Conservation (phyloP, 352 stramenopile genomes). For the Globisporangium viniferum region DNA sequence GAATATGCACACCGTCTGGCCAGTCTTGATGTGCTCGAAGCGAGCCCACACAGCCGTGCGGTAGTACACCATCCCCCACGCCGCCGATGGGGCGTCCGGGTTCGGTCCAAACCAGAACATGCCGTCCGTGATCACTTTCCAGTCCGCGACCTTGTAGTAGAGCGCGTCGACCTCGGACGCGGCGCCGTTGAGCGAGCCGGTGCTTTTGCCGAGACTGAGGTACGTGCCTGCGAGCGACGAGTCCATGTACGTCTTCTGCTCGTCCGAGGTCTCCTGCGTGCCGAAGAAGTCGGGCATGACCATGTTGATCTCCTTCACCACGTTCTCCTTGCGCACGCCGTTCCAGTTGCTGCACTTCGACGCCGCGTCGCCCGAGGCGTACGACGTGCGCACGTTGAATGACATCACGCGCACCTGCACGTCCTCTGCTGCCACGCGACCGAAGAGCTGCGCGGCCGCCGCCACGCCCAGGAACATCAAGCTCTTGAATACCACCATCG, state of each 20-base stretch:
- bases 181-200: constrained; percentile 57
- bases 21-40: constrained; percentile 65
- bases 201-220: constrained; percentile 52
- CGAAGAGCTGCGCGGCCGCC: constrained; percentile 9
- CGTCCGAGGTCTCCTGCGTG: constrained; percentile 78
- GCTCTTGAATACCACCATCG: constrained; percentile 4
- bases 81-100: constrained; percentile 42
- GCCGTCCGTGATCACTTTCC: constrained; percentile 52
- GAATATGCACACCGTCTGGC: constrained; percentile 62
- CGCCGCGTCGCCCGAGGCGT: constrained; percentile 35
- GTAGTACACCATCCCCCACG: constrained; percentile 72
- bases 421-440: constrained; percentile 19
- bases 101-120: constrained; percentile 66
- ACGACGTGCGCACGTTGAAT: constrained; percentile 80
- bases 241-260: constrained; percentile 64
- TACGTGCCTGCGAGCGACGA: constrained; percentile 48
- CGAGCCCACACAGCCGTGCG: constrained; percentile 66
- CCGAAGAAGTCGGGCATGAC: constrained; percentile 68
- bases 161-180: constrained; percentile 58
- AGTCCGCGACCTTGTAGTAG: constrained; percentile 61
- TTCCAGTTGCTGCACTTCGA: constrained; percentile 60
- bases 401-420: constrained; percentile 62
- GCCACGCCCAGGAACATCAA: constrained; percentile 4
- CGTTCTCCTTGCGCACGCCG: constrained; percentile 61
- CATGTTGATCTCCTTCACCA: constrained; percentile 50